These are phyloP conservation scores for Aspergillus leporis DNA, from an alignment of 495 filamentous ascomycete species.

Conservation along the genomic window DNA sequence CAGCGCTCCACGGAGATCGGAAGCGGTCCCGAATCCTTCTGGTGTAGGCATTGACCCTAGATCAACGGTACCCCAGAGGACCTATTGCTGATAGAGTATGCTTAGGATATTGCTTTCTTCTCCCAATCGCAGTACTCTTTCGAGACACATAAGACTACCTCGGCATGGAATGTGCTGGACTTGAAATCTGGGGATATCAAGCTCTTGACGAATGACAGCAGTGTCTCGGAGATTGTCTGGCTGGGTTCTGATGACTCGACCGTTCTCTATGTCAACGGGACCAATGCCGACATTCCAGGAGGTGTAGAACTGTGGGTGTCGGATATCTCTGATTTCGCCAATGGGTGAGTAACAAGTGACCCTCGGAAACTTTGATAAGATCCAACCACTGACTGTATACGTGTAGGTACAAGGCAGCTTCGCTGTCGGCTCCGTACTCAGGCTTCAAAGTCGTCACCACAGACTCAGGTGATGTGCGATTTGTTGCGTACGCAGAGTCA, in stretches of 20 bases:
- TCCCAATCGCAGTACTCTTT: constrained; percentile 48
- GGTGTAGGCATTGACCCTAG: constrained; percentile 28
- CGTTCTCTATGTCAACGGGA: constrained; percentile 49
- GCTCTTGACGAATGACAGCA: constrained; percentile 39
- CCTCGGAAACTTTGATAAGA: not conserved
- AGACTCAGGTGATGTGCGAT: constrained; percentile 54
- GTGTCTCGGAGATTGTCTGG: constrained; percentile 48
- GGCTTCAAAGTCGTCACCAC: constrained; percentile 65
- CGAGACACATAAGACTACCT: constrained; percentile 32
- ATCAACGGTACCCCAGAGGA: not conserved
- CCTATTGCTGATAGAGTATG: not conserved
- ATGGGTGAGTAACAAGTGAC: constrained; percentile 22
- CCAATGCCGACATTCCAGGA: constrained; percentile 42
- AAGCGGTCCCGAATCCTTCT: constrained; percentile 40
- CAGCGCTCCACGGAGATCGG: constrained; percentile 35
- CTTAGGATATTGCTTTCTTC: constrained; percentile 34
- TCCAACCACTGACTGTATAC: not conserved
- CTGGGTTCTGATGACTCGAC: constrained; percentile 40
- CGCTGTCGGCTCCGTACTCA: constrained; percentile 59
- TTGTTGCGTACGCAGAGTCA: constrained; percentile 61
- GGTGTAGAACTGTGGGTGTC: constrained; percentile 46
- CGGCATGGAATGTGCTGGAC: constrained; percentile 41
- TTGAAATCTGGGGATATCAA: constrained; percentile 38
- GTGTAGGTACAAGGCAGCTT: constrained; percentile 54
- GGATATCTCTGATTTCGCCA: constrained; percentile 27